Conservation (phyloP, 164 flowering plant genomes). For the Berberis thunbergii region DNA sequence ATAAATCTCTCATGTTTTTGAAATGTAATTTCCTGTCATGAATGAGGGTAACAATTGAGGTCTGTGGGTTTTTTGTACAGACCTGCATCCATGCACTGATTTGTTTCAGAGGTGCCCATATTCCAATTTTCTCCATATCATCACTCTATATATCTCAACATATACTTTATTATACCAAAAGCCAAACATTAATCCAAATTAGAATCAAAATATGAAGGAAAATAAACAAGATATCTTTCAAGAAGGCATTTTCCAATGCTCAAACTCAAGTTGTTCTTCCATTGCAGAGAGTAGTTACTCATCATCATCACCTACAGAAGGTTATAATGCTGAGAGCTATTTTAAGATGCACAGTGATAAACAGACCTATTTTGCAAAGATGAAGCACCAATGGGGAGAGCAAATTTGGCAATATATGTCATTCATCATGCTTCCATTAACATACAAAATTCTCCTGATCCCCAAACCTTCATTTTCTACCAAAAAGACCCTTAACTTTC, state of each 20-base stretch:
- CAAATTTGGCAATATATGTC: background rate
- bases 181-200: no score
- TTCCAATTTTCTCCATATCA: background rate
- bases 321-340: no score
- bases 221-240: no score
- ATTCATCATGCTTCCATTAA: background rate
- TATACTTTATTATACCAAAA: no score
- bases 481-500: background rate
- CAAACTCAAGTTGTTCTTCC: no score
- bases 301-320: no score
- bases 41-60: conserved; percentile 12
- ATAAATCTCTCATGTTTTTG: conserved; percentile 11
- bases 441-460: background rate
- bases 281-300: no score
- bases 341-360: background rate
- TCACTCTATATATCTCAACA: no score
- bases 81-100: conserved; percentile 9
- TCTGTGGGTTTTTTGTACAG: conserved; percentile 8
- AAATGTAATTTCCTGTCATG: conserved; percentile 12
- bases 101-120: conserved; percentile 3
- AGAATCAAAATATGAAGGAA: no score
- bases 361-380: background rate
- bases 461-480: conserved; percentile 1
- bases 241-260: no score
- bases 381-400: background rate